phyloP scores from a whole-genome alignment of 768 basidiomycete genomes.

The Tulasnella sp. region DNA sequence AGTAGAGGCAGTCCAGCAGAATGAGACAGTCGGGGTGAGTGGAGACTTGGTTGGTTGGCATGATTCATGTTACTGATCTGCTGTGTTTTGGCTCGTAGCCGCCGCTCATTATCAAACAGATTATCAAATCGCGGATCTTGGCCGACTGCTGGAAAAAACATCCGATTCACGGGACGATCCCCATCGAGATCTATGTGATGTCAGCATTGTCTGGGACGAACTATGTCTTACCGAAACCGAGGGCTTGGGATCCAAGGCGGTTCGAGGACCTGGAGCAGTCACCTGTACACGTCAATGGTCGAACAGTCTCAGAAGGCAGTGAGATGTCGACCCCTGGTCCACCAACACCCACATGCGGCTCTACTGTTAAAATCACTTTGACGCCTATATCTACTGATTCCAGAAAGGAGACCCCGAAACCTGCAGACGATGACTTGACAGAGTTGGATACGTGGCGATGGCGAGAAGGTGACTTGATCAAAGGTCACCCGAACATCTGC shows the following conservation, averaged over 20 bases:
- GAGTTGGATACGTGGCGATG: constrained; percentile 30
- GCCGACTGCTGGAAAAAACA: constrained; percentile 99
- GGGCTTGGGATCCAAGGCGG: constrained; percentile 78
- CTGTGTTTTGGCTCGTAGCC: constrained; percentile 46
- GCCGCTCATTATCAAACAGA: constrained; percentile 89
- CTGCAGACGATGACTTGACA: not conserved
- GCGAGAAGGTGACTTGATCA: constrained; percentile 59
- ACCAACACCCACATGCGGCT: not conserved
- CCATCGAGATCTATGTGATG: constrained; percentile 96
- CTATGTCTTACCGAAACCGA: constrained; percentile 59
- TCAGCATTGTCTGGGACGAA: constrained; percentile 74
- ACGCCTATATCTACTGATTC: not conserved
- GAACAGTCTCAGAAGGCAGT: not conserved
- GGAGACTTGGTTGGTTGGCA: too few relatives aligned
- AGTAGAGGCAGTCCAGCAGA: constrained; percentile 25
- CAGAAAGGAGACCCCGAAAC: not conserved
- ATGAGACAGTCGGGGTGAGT: constrained; percentile 78
- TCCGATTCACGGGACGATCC: constrained; percentile 87
- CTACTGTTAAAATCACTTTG: not conserved
- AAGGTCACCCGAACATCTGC: constrained; percentile 93
- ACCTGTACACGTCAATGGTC: not conserved
- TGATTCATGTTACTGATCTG: constrained; percentile 14
- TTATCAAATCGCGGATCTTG: constrained; percentile 95
- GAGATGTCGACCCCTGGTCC: not conserved
- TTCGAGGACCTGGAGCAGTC: constrained; percentile 19